These are phyloP conservation scores for Raffaelea deltoideospora DNA, from an alignment of 2,329 filamentous ascomycete genomes.

Conservation along the genomic window DNA sequence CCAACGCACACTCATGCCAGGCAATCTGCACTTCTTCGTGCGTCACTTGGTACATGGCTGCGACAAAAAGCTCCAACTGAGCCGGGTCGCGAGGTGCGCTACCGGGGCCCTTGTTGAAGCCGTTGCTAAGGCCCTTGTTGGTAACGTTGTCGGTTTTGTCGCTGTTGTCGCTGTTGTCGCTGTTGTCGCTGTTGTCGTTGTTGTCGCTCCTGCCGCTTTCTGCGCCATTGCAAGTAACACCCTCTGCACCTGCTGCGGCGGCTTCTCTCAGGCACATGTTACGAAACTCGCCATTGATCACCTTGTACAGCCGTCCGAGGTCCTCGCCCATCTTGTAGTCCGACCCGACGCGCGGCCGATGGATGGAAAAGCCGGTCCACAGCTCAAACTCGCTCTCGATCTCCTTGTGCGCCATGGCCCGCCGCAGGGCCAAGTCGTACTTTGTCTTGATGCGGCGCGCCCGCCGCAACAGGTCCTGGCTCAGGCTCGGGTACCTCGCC, in stretches of 20 bases:
- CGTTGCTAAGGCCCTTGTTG: too few relatives aligned
- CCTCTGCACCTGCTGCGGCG: too few relatives aligned
- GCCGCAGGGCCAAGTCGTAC: slow-evolving; percentile 63
- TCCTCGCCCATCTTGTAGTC: slow-evolving; percentile 85
- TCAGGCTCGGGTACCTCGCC: slow-evolving; percentile 36
- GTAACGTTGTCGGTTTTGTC: too few relatives aligned
- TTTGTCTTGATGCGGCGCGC: slow-evolving; percentile 54
- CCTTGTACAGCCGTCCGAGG: slow-evolving; percentile 51
- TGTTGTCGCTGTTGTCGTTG: too few relatives aligned
- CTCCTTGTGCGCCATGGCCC: slow-evolving; percentile 73
- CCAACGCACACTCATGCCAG: slow-evolving; percentile 27
- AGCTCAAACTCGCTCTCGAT: slow-evolving; percentile 84
- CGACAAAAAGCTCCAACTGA: slow-evolving; percentile 55
- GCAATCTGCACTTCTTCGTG: slow-evolving; percentile 51
- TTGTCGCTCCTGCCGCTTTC: too few relatives aligned
- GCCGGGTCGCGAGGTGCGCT: slow-evolving; percentile 37
- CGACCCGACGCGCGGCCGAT: slow-evolving; percentile 52
- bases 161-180: too few relatives aligned
- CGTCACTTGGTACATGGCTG: slow-evolving; percentile 80
- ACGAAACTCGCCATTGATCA: slow-evolving; percentile 55
- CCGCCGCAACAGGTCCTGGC: slow-evolving; percentile 37
- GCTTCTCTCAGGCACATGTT: slow-evolving; percentile 49
- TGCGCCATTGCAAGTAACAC: too few relatives aligned
- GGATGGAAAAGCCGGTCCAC: slow-evolving; percentile 73
- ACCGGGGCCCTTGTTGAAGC: too few relatives aligned